Evolutionary conservation across 164 flowering plant genomes (phyloP).

Genomic region (Pachysandra terminalis): DNA sequence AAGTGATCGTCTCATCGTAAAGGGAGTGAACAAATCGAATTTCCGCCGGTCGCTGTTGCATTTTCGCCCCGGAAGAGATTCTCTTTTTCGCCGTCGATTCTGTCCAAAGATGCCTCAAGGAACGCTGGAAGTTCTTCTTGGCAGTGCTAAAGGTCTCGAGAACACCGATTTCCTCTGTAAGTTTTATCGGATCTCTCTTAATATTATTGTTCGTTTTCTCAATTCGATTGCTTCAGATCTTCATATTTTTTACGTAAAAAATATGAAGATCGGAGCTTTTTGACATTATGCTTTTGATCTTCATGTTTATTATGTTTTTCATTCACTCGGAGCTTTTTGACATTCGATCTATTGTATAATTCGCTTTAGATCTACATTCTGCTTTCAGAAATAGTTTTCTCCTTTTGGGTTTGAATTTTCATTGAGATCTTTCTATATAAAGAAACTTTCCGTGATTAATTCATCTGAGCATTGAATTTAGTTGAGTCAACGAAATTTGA

Average conservation of each 20-base stretch:
- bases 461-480: background rate
- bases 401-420: too few species aligned
- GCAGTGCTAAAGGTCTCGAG: constrained; percentile 75
- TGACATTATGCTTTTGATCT: too few species aligned
- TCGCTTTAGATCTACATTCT: background rate
- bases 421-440: background rate
- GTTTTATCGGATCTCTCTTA: constrained; percentile 5
- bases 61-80: background rate
- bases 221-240: background rate
- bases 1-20: background rate
- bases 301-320: too few species aligned
- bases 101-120: constrained; percentile 53
- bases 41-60: background rate
- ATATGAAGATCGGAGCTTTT: too few species aligned
- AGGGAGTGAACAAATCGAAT: background rate
- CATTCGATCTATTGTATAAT: background rate
- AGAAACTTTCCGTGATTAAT: background rate
- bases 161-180: constrained; percentile 73
- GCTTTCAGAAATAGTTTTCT: background rate
- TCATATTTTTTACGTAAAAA: too few species aligned
- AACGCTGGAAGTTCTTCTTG: constrained; percentile 69
- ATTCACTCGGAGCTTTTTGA: background rate
- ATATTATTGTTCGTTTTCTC: background rate
- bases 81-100: background rate
- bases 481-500: background rate